Percentiles rank a stretch among this genome's conserved stretches.
phyloP scores from a whole-genome alignment of 2,329 filamentous ascomycete genomes.

The Phaeomoniella chlamydospora region DNA sequence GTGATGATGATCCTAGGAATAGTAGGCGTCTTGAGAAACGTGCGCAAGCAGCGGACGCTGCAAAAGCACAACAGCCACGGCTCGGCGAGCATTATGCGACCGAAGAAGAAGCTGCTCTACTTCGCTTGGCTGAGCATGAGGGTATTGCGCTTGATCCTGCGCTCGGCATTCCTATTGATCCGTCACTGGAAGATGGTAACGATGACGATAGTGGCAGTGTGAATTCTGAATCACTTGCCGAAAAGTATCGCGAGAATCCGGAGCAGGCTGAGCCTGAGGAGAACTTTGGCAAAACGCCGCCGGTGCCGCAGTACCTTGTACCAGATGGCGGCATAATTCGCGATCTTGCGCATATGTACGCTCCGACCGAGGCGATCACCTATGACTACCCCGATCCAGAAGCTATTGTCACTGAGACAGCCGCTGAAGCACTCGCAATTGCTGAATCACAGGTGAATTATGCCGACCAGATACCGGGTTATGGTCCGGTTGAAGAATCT shows the following conservation, averaged over 20 bases:
- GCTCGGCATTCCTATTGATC: conserved; percentile 10
- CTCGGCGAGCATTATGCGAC: conserved; percentile 26
- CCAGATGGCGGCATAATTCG: conserved; percentile 14
- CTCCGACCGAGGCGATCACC: conserved; percentile 17
- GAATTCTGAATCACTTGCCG: conserved; percentile 9
- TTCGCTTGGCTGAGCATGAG: conserved; percentile 11
- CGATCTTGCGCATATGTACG: conserved; percentile 15
- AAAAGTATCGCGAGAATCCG: neutral
- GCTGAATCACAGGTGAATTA: neutral
- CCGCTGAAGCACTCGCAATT: neutral
- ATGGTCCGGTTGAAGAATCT: conserved; percentile 5
- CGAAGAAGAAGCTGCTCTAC: conserved; percentile 4
- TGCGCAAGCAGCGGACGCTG: conserved; percentile 37
- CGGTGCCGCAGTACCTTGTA: conserved; percentile 10
- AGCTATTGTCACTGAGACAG: neutral
- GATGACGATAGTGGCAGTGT: conserved; percentile 11
- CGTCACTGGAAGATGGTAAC: conserved; percentile 2
- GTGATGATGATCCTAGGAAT: conserved; percentile 31
- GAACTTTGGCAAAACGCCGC: conserved; percentile 2
- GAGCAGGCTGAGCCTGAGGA: conserved; percentile 3
- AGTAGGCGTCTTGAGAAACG: conserved; percentile 31
- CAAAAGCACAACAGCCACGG: conserved; percentile 30
- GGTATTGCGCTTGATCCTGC: conserved; percentile 27
- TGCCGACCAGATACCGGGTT: conserved; percentile 1
- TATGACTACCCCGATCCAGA: conserved; percentile 18